Evolutionary conservation across 2,329 filamentous ascomycete genomes (phyloP).

Genomic region (Bipolaris gigantea): DNA sequence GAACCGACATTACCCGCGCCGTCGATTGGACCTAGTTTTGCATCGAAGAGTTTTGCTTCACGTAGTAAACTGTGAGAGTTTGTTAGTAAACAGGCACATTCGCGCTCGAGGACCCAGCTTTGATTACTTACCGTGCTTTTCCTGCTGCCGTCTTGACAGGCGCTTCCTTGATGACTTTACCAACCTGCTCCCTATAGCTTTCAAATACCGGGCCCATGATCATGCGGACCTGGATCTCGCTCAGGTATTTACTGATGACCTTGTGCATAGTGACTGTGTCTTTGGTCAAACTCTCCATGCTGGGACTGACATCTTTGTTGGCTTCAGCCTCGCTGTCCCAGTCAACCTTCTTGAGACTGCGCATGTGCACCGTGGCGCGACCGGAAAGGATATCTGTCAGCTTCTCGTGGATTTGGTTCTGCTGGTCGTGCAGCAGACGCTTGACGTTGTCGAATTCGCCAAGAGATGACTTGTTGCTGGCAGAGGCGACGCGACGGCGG

Average conservation of each 20-base stretch:
- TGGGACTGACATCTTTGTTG: conserved; percentile 59
- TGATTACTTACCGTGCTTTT: conserved; percentile 65
- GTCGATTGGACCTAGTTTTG: conserved; percentile 73
- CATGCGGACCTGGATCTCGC: conserved; percentile 72
- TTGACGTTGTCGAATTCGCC: conserved; percentile 88
- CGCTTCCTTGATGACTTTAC: conserved; percentile 68
- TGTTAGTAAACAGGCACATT: conserved; percentile 1
- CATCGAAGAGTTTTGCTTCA: conserved; percentile 73
- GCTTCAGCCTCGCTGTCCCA: conserved; percentile 63
- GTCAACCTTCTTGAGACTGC: conserved; percentile 71
- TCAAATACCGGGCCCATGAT: conserved; percentile 87
- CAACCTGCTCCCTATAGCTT: conserved; percentile 79
- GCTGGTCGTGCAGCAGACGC: conserved; percentile 82
- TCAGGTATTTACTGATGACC: conserved; percentile 79
- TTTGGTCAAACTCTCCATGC: conserved; percentile 85
- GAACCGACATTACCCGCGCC: conserved; percentile 75
- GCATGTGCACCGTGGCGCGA: conserved; percentile 72
- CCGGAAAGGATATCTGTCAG: conserved; percentile 89
- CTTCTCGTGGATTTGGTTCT: conserved; percentile 88
- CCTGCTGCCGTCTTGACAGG: conserved; percentile 67
- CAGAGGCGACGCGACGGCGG: conserved; percentile 65
- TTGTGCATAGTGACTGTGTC: conserved; percentile 84
- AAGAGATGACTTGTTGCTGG: conserved; percentile 55
- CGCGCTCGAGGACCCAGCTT: neutral
- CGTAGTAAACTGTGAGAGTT: conserved; percentile 64